phyloP scores from a whole-genome alignment of 1,139 yeast species.

The Kurtzmaniella natalensis region DNA sequence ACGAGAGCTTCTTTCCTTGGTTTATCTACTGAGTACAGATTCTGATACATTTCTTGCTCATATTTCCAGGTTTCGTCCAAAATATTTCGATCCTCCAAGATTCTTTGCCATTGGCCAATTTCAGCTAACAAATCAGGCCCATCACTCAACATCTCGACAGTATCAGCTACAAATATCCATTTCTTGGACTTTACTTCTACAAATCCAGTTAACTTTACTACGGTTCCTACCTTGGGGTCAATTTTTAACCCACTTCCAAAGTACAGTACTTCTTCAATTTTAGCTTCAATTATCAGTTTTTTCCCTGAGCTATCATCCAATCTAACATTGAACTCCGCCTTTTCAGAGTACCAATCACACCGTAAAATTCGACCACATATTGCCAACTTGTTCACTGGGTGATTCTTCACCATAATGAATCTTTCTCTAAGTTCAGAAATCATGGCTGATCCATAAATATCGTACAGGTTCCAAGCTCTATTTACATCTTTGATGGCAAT shows the following conservation, averaged over 20 bases:
- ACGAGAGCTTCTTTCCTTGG: too few species aligned
- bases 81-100: slow-evolving; percentile 20
- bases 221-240: slow-evolving; percentile 7
- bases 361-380: slow-evolving; percentile 25
- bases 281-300: slow-evolving; percentile 11
- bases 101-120: slow-evolving; percentile 29
- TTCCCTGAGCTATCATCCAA: slow-evolving; percentile 25
- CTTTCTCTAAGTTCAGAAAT: slow-evolving; percentile 9
- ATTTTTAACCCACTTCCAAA: slow-evolving; percentile 12
- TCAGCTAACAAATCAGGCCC: slow-evolving; percentile 19
- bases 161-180: slow-evolving; percentile 22
- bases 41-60: too few species aligned
- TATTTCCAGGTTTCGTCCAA: slow-evolving; percentile 23
- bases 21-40: too few species aligned
- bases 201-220: slow-evolving; percentile 9
- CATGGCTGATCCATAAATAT: slow-evolving; percentile 21
- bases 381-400: slow-evolving; percentile 26
- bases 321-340: slow-evolving; percentile 9
- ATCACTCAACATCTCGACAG: slow-evolving; percentile 16
- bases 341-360: not conserved
- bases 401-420: slow-evolving; percentile 25
- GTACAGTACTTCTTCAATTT: slow-evolving; percentile 9
- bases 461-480: slow-evolving; percentile 12
- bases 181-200: slow-evolving; percentile 9
- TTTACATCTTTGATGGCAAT: slow-evolving; percentile 25